Evolutionary conservation across 208 protist species (phyloP).

Genomic region (Blastocrithidia nonstop): DNA sequence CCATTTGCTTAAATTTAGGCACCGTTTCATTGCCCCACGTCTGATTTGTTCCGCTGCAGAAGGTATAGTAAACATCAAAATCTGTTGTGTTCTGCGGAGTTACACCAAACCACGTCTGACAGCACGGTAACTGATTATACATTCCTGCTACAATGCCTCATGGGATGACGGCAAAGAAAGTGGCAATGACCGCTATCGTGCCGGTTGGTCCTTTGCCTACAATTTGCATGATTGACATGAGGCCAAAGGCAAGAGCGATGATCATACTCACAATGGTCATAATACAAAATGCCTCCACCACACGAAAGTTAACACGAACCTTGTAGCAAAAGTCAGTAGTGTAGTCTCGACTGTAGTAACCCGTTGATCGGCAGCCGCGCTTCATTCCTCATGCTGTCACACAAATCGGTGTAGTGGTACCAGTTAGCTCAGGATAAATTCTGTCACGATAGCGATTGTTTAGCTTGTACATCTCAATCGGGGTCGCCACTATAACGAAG

Average conservation of each 20-base stretch:
- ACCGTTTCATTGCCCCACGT: conserved; percentile 6
- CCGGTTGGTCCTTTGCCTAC: conserved; percentile 11
- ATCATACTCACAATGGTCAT: conserved; percentile 35
- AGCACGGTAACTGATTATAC: conserved; percentile 27
- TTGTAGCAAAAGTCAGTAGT: conserved; percentile 22
- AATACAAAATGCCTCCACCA: conserved; percentile 37
- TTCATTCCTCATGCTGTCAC: conserved; percentile 41
- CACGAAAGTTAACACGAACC: conserved; percentile 23
- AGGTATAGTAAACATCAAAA: too few species aligned
- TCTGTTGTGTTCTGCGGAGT: conserved; percentile 1
- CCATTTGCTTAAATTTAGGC: conserved; percentile 18
- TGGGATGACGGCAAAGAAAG: conserved; percentile 17
- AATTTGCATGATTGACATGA: conserved; percentile 10
- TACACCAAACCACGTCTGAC: conserved; percentile 15
- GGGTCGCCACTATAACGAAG: conserved; percentile 19
- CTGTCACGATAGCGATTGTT: conserved; percentile 9
- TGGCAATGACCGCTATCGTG: conserved; percentile 13
- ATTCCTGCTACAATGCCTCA: conserved; percentile 26
- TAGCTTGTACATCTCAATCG: conserved; percentile 26
- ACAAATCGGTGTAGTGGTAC: conserved; percentile 10
- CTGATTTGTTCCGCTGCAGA: conserved; percentile 10
- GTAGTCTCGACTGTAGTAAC: conserved; percentile 27
- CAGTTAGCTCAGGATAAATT: conserved; percentile 6
- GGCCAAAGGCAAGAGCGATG: conserved; percentile 10
- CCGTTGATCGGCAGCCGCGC: conserved; percentile 15